These are phyloP conservation scores for Podospora didyma DNA, from an alignment of 495 filamentous ascomycete genomes.

Conservation along the genomic window DNA sequence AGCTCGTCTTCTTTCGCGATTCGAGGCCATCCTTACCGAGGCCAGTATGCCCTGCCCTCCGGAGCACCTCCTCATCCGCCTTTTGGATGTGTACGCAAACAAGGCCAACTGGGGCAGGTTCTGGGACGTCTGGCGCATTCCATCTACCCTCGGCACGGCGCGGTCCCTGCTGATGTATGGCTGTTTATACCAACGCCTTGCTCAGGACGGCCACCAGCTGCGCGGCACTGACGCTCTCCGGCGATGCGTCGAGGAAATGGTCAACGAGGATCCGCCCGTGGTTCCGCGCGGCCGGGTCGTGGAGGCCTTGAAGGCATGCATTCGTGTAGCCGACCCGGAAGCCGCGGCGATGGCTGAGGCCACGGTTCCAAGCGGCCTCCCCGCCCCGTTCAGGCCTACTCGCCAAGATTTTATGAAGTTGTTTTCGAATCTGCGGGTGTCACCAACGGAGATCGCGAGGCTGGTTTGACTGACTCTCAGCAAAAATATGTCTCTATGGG, in stretches of 20 bases:
- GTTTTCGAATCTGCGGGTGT: no score
- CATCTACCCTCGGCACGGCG: conserved; percentile 43
- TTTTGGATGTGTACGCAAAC: conserved; percentile 41
- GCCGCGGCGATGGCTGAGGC: no score
- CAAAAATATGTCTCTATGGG: no score
- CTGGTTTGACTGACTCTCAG: no score
- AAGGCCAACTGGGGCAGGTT: conserved; percentile 50
- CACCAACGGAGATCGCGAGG: no score
- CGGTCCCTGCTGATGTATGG: conserved; percentile 56
- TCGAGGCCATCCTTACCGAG: conserved; percentile 24
- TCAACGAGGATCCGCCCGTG: conserved; percentile 52
- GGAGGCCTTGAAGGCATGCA: conserved; percentile 43
- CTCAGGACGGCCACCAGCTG: conserved; percentile 40
- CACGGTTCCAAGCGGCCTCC: no score
- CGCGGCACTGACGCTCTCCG: conserved; percentile 48
- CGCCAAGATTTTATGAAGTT: no score
- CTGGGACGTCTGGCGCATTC: conserved; percentile 58
- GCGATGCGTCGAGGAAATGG: conserved; percentile 54
- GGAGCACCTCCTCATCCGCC: conserved; percentile 41
- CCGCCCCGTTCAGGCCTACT: no score
- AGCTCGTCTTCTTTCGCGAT: conserved; percentile 11
- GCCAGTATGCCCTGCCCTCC: conserved; percentile 42
- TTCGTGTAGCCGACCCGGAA: conserved; percentile 48
- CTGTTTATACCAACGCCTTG: conserved; percentile 50
- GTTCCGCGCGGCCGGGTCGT: conserved; percentile 36